Conservation (phyloP, 441 rosid species). For the Bruguiera hainesii region DNA sequence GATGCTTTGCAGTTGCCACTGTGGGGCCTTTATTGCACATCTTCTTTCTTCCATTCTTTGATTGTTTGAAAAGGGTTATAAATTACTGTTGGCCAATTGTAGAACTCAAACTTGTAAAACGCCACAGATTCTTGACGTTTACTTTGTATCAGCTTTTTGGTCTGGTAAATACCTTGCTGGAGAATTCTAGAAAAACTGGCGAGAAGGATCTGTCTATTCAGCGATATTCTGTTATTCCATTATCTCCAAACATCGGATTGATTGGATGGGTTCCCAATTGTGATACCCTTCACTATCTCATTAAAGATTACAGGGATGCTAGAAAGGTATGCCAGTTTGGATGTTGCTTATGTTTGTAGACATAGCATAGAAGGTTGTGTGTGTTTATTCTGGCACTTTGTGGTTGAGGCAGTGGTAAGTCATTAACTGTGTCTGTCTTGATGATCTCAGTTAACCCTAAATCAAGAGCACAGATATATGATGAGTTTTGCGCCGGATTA, state of each 20-base stretch:
- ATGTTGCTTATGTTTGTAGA: neutral
- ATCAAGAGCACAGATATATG: slow-evolving; percentile 94
- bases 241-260: slow-evolving; percentile 97
- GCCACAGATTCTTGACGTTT: slow-evolving; percentile 14
- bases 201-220: slow-evolving; percentile 95
- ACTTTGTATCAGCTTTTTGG: slow-evolving; percentile 81
- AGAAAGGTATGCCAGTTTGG: slow-evolving; percentile 60
- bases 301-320: slow-evolving; percentile 93
- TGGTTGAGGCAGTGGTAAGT: slow-evolving; percentile 6
- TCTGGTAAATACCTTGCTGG: slow-evolving; percentile 89
- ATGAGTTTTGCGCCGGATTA: slow-evolving; percentile 92
- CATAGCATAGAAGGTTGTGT: neutral
- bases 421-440: slow-evolving; percentile 9
- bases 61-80: neutral
- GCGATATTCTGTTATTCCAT: slow-evolving; percentile 90
- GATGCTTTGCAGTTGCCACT: neutral
- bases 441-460: slow-evolving; percentile 71
- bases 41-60: slow-evolving; percentile 11
- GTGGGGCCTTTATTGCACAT: slow-evolving; percentile 7
- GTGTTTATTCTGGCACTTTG: slow-evolving; percentile 2
- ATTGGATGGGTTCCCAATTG: slow-evolving; percentile 99
- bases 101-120: neutral
- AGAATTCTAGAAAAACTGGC: slow-evolving; percentile 82
- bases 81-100: neutral
- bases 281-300: slow-evolving; percentile 93